Evolutionary conservation across 805 yeast genomes (phyloP).

Genomic region (Kuraishia hungarica): DNA sequence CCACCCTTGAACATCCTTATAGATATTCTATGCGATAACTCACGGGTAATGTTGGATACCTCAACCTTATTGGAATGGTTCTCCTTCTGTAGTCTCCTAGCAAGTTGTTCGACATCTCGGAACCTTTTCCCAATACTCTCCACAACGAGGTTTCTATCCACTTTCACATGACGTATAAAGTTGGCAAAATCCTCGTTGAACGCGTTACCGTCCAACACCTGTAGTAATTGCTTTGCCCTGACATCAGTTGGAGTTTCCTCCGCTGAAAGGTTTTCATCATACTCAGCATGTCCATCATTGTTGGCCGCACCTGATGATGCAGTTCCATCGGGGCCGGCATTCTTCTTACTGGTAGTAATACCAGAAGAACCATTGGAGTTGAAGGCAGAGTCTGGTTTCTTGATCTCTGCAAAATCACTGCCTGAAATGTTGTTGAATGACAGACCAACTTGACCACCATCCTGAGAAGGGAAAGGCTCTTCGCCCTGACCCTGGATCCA

Average conservation of each 20-base stretch:
- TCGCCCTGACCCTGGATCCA: not conserved
- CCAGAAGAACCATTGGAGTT: too few species aligned
- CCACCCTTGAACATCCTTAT: constrained; percentile 59
- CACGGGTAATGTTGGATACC: constrained; percentile 26
- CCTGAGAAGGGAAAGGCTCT: not conserved
- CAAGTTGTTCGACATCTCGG: constrained; percentile 82
- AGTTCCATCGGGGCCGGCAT: not conserved
- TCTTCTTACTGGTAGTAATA: not conserved
- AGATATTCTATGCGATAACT: constrained; percentile 46
- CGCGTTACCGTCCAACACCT: not conserved
- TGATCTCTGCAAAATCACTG: not conserved
- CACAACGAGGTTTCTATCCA: constrained; percentile 18
- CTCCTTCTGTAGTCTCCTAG: constrained; percentile 76
- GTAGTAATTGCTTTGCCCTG: not conserved
- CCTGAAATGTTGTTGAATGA: not conserved
- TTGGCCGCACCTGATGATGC: not conserved
- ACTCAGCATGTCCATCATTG: not conserved
- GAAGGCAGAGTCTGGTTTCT: not conserved
- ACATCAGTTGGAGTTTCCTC: not conserved
- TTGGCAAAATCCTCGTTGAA: constrained; percentile 27
- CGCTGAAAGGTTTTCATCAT: not conserved
- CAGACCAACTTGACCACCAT: not conserved
- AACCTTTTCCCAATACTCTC: constrained; percentile 59
- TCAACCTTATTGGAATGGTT: constrained; percentile 44
- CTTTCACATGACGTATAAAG: constrained; percentile 14